Base-by-base conservation (phyloP, 495 filamentous ascomycete species). In the Glarea lozoyensis region DNA sequence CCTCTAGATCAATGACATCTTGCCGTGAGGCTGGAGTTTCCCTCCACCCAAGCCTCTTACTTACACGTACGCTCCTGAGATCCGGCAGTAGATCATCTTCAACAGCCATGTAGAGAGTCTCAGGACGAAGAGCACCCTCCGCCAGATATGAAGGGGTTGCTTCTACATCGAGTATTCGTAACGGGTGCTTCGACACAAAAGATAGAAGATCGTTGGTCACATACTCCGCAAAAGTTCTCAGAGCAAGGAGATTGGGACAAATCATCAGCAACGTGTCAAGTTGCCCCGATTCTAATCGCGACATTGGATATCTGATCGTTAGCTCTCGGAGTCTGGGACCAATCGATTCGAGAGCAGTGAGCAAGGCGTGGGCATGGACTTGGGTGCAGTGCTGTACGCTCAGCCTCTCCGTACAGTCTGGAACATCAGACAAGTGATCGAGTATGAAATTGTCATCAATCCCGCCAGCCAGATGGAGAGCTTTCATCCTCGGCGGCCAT, bases 401-500 rank as follows among this genome's bases (percentile, higher is more conserved):
- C 10, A 58, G 35, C 27, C 21, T 42, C 16, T 38, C 15, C 0
- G 55, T 15, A 20, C 37, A 35, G 2, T 24, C 2, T 0, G 55
- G 55, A 2, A 35, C 36, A 13, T 43, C 37, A 1, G 31, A 11
- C 10, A 52, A 21, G 23, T 54, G 45, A 12, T 56, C 62, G 19
- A 42, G 39, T 3, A 73, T 33, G 48, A 74, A 72, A 20, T 60
- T 52, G 31, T 63, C 59, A 13, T 61, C 54, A 2, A 75, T 57
- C 2, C 60, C 60, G 17, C 73, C 73, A 2, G 60, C 57, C 16
- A 75, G 52, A 10, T 60, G 57, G 20, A 76, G 57, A 7, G 60
- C 57, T 13, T 58, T 39, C 3, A 77, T 57, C 11, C 54, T 55
- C 16, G 67, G 64, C 3, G 73, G 71, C 71, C 70, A 76, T 19